phyloP scores from a whole-genome alignment of 768 basidiomycete species.

The Grammothele lineata region DNA sequence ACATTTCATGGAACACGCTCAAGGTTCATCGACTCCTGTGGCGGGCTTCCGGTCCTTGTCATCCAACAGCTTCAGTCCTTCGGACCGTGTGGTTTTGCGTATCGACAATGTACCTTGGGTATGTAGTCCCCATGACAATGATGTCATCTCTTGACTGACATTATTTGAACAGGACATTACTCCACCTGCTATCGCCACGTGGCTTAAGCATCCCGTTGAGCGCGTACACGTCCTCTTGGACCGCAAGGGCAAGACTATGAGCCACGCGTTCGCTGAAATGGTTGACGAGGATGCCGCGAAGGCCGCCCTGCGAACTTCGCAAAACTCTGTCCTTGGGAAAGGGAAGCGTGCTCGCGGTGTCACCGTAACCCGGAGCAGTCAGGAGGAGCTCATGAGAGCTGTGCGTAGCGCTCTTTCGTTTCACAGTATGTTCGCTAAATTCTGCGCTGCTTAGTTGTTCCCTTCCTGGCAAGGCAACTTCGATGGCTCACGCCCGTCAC shows the following conservation, averaged over 20 bases:
- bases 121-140: constrained; percentile 20
- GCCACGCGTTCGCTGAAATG: constrained; percentile 82
- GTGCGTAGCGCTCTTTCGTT: constrained; percentile 38
- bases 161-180: constrained; percentile 75
- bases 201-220: constrained; percentile 67
- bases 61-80: neutral
- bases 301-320: constrained; percentile 55
- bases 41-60: constrained; percentile 12
- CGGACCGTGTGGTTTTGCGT: constrained; percentile 52
- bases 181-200: constrained; percentile 61
- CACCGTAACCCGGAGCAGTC: constrained; percentile 74
- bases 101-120: constrained; percentile 93
- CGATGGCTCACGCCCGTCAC: constrained; percentile 61
- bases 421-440: neutral
- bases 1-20: constrained; percentile 28
- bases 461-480: constrained; percentile 78
- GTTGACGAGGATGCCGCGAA: constrained; percentile 56
- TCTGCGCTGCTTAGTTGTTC: constrained; percentile 51
- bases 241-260: constrained; percentile 75
- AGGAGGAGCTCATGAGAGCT: constrained; percentile 79
- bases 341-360: constrained; percentile 80
- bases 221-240: constrained; percentile 79
- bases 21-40: constrained; percentile 30
- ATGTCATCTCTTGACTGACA: too few relatives aligned
- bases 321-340: constrained; percentile 65